Conservation (phyloP, 768 basidiomycete species). For the Suillus variegatus region DNA sequence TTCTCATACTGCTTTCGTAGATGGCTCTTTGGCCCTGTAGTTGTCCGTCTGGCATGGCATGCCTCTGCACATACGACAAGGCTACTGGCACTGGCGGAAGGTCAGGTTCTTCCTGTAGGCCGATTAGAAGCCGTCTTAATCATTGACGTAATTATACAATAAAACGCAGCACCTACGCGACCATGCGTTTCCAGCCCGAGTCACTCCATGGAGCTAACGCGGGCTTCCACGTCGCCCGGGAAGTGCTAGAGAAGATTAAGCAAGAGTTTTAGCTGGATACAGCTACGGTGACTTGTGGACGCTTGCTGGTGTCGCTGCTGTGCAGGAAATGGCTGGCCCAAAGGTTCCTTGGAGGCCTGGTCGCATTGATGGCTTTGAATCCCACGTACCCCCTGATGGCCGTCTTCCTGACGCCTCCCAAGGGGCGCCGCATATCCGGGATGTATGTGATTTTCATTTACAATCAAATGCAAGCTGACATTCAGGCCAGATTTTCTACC, state of each 20-base stretch:
- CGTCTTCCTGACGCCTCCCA: constrained; percentile 87
- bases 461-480: constrained; percentile 1
- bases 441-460: constrained; percentile 37
- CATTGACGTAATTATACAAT: constrained; percentile 14
- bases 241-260: constrained; percentile 84
- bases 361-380: constrained; percentile 81
- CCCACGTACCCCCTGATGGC: constrained; percentile 80
- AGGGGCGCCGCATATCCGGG: constrained; percentile 82
- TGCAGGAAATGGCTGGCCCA: constrained; percentile 94
- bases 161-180: constrained; percentile 84
- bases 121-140: constrained; percentile 5
- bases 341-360: constrained; percentile 93
- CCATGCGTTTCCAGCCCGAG: constrained; percentile 97
- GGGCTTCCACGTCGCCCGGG: constrained; percentile 80
- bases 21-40: constrained; percentile 88
- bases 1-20: constrained; percentile 36
- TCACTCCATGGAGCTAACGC: constrained; percentile 81
- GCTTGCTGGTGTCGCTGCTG: constrained; percentile 86
- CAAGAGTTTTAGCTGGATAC: constrained; percentile 89
- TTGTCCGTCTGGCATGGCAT: constrained; percentile 94
- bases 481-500: constrained; percentile 57
- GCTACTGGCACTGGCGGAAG: constrained; percentile 76
- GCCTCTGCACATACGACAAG: constrained; percentile 89
- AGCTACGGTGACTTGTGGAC: constrained; percentile 98
- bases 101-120: constrained; percentile 36